Conservation (phyloP, 2,329 filamentous ascomycete genomes). For the Coniochaeta sp. region DNA sequence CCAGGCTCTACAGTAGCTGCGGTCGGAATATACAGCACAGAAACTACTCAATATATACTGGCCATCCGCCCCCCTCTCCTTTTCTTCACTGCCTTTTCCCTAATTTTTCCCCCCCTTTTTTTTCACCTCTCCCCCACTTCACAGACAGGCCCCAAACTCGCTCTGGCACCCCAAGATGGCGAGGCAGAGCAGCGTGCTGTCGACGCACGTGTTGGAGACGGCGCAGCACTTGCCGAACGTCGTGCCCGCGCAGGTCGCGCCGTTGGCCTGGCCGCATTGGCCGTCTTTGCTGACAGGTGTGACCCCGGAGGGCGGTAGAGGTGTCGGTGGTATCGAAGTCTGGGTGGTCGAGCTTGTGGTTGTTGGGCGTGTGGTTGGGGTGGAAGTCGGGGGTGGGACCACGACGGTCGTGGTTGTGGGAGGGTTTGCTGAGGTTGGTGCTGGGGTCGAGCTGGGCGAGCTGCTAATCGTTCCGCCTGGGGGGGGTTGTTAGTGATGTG, state of each 20-base stretch:
- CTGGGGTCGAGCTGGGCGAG: not conserved
- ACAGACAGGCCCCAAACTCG: not conserved
- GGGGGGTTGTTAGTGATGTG: not conserved
- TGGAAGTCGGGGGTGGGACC: not conserved
- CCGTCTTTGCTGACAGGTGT: constrained; percentile 12
- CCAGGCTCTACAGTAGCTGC: not conserved
- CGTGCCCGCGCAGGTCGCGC: constrained; percentile 14
- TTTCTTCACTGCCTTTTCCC: not conserved
- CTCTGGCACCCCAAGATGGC: constrained; percentile 1
- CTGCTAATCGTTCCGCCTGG: not conserved
- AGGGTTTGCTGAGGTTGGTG: not conserved
- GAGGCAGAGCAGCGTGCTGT: not conserved
- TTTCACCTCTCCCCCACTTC: not conserved
- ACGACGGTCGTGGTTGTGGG: not conserved
- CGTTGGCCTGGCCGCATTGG: constrained; percentile 10
- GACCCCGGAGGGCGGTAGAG: constrained; percentile 4
- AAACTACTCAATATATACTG: not conserved
- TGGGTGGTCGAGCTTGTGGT: not conserved
- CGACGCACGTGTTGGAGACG: not conserved
- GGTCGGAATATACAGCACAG: not conserved
- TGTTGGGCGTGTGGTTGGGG: not conserved
- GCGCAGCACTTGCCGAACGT: constrained; percentile 13
- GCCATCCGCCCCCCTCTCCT: not conserved
- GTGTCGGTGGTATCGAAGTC: not conserved
- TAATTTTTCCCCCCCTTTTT: not conserved